Evolutionary conservation across 2,329 filamentous ascomycete species (phyloP), one percentile per base, ranked within the genome.

Genomic region (Beauveria australis): DNA sequence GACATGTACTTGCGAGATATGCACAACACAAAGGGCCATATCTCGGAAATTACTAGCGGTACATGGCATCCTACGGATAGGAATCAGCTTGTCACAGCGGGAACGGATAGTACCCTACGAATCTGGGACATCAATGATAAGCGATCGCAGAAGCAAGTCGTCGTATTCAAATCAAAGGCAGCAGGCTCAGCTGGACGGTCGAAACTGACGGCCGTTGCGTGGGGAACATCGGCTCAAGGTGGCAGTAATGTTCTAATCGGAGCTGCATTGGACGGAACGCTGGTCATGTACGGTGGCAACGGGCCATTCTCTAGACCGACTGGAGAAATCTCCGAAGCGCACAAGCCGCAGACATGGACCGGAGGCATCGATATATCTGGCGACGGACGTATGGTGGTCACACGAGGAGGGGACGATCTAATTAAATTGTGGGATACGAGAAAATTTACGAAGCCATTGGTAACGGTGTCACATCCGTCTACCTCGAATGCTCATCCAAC

Each of bases 1-100:
- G 94, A 99, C 72, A 97, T 97, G 92, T 99, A 99, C 69, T 77
- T 99, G 66, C 84, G 93, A 59, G 94, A 99, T 72, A 95, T 97
- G 89, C 85, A 97, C 74, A 92, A 97, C 72, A 99, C 94, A 5
- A 97, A 97, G 72, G 94, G 94, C 1, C 94, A 99, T 74, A 87
- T 97, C 57, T 92, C 92, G 4, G 94, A 97, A 74, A 84, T 97
- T 46, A 92, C 91, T 3, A 89, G 88, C 24, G 93, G 91, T 24
- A 89, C 88, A 44, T 99, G 94, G 94, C 91, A 93, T 73, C 94
- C 94, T 0, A 87, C 86, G 2, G 87, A 97, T 71, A 87, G 82
- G 69, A 92, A 96, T 66, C 68, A 92, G 0, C 95, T 91, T 70
- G 87, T 93, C 28, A 99, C 94, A 2, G 92, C 92, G 44, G 92